Percentiles rank a stretch among this genome's conserved stretches.
Conservation (phyloP, 352 stramenopile species). For the Hyaloperonospora brassicae region DNA sequence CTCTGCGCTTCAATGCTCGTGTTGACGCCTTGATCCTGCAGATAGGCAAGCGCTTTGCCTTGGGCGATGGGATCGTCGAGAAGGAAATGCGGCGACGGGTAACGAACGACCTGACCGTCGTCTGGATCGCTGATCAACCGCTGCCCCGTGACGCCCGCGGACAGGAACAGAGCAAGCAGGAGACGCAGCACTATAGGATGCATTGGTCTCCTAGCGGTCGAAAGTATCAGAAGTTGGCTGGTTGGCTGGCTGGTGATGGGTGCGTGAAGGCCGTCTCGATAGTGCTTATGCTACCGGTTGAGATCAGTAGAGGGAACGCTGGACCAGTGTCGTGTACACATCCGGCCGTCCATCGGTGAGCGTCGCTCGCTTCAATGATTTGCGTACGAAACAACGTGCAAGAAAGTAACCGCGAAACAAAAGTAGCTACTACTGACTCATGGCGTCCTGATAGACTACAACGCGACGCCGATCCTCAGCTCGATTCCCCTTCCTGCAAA, state of each 20-base stretch:
- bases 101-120: slow-evolving; percentile 39
- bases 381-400: too few species aligned
- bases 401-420: too few species aligned
- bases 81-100: slow-evolving; percentile 45
- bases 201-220: slow-evolving; percentile 2
- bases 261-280: slow-evolving; percentile 1
- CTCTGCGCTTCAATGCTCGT: slow-evolving; percentile 37
- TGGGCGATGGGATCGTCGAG: slow-evolving; percentile 42
- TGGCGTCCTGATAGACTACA: too few species aligned
- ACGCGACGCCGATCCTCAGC: slow-evolving; percentile 36
- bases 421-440: too few species aligned
- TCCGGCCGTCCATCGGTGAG: too few species aligned
- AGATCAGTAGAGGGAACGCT: slow-evolving; percentile 1
- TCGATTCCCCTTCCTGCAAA: slow-evolving; percentile 57
- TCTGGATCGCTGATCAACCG: slow-evolving; percentile 20
- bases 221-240: background rate
- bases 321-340: too few species aligned
- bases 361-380: too few species aligned
- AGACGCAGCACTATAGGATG: slow-evolving; percentile 5
- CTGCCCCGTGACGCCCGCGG: slow-evolving; percentile 4
- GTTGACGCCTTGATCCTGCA: slow-evolving; percentile 44
- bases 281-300: slow-evolving; percentile 14
- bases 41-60: slow-evolving; percentile 37
- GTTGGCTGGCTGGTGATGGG: background rate
- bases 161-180: slow-evolving; percentile 6